Evolutionary conservation across 495 filamentous ascomycete genomes (phyloP), one percentile per base, ranked within the genome.

Genomic region (Halenospora varia): DNA sequence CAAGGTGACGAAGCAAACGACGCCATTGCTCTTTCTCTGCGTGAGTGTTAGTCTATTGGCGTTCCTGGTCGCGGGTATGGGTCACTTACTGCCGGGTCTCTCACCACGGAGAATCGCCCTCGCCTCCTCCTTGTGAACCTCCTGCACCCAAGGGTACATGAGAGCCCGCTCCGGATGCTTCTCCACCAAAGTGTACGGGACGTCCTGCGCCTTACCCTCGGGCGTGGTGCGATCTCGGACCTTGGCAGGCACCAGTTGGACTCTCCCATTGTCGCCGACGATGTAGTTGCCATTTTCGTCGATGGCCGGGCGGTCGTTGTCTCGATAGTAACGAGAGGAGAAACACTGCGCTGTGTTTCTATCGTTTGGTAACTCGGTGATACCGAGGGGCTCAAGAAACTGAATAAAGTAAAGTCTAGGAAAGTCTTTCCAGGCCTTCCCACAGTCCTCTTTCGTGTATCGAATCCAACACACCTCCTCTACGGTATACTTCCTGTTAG

Each of bases 391-490:
- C 13, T 35, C 29, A 35, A 35, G 6, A 3, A 40, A 62, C 2
- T 45, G 45, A 9, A 10, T 1, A 10, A 25, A n/a, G 25, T 47
- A 63, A 0, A 24, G 1, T 0, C 2, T 10, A 1, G 22, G 25
- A 1, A 57, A 20, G 24, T 29, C 23, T 2, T 39, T 20, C 50
- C 51, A 65, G 11, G 0, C 17, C 0, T 41, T 10, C 0, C 23
- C 35, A 8, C 19, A 46, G 29, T 65, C 62, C 18, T 56, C 59
- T 18, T 53, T 51, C 13, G 35, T 24, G 26, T 65, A 65, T 2
- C 59, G 55, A 22, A 65, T 62, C 20, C 40, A 62, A 42, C 56
- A 9, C 17, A 62, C 53, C 26, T 59, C 50, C 20, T 59, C 59
- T 11, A 3, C 13, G 18, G 41, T 48, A 35, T 65, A 65, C 4